These are phyloP conservation scores for Cladosporium sp. DNA, from an alignment of 2,329 filamentous ascomycete species.

Conservation along the genomic window DNA sequence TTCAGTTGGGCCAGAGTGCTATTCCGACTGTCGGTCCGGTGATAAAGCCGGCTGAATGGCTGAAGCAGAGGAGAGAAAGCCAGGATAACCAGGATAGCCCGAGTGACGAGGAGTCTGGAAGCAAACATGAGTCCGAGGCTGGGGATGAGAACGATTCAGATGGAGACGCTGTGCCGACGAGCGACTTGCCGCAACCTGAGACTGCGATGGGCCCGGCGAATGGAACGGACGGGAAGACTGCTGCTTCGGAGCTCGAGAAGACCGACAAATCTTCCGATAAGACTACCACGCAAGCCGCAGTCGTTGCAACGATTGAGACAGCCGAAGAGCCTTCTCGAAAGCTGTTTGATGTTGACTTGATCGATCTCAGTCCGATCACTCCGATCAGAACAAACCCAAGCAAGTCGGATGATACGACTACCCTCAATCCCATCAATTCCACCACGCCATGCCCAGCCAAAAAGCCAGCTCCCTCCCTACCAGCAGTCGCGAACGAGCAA, in stretches of 20 bases:
- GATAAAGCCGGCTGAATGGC: conserved; percentile 23
- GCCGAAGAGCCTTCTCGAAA: background rate
- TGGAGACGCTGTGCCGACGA: background rate
- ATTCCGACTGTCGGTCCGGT: conserved; percentile 21
- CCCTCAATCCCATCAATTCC: background rate
- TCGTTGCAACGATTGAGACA: background rate
- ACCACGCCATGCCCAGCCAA: background rate
- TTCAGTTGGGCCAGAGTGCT: conserved; percentile 27
- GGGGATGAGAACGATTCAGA: background rate
- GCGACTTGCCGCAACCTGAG: background rate
- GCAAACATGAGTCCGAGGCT: background rate
- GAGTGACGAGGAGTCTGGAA: background rate
- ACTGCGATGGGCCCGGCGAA: background rate
- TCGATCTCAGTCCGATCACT: conserved; percentile 2
- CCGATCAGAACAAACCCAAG: background rate
- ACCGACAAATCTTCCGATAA: background rate
- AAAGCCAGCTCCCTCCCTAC: background rate
- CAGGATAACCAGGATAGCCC: background rate
- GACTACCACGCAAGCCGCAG: background rate
- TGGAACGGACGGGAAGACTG: background rate
- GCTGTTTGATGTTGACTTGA: background rate
- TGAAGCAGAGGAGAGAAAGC: conserved; percentile 11
- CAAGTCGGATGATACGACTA: background rate
- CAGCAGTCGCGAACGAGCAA: background rate
- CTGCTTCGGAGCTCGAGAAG: background rate